Base-by-base conservation (phyloP, 306 rosid species). In the Begonia masoniana region DNA sequence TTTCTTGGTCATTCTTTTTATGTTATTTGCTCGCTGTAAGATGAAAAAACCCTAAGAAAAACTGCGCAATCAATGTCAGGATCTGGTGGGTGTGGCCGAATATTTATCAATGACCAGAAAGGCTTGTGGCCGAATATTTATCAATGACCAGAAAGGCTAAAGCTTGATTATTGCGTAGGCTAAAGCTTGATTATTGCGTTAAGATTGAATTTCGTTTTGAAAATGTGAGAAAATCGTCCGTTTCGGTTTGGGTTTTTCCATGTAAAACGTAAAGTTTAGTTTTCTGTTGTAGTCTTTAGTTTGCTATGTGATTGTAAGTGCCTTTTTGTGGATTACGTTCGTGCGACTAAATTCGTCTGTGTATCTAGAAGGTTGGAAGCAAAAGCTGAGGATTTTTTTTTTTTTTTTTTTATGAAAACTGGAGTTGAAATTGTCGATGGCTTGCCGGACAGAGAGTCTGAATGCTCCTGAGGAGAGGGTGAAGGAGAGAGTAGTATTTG, bases 311-410 rank as follows among this genome's bases (percentile, higher is more conserved):
- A 51, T 17, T 16, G 51, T 43, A 51, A 10, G 23, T 53, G 59
- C 51, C n/a, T 59, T 12, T 36, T 41, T 23, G 46, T 9, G n/a
- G 21, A 13, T 42, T 51, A 52, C 1, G 21, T 39, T 10, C 62
- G 1, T 17, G 19, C 69, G 31, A 12, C 16, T 48, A 41, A 46
- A 36, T 39, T 61, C 52, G 26, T 56, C 6, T 58, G 62, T 63
- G 71, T 77, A 62, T 78, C 62, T 75, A 85, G 92, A 87, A 74
- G 63, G 66, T 70, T 52, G 52, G 61, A 51, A 68, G 64, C 47
- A 41, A 46, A 56, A 43, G 24, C 57, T 56, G 68, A 45, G 61
- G 64, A 31, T 31, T 54, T 73, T 60, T 21, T 21, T 21, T 1
- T 17, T 17, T 17, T 17, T 17, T 17, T 17, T 17, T 53, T 57